Evolutionary conservation across 495 filamentous ascomycete species (phyloP), one percentile per base, ranked within the genome.

Genomic region (Sphaerosporella brunnea): DNA sequence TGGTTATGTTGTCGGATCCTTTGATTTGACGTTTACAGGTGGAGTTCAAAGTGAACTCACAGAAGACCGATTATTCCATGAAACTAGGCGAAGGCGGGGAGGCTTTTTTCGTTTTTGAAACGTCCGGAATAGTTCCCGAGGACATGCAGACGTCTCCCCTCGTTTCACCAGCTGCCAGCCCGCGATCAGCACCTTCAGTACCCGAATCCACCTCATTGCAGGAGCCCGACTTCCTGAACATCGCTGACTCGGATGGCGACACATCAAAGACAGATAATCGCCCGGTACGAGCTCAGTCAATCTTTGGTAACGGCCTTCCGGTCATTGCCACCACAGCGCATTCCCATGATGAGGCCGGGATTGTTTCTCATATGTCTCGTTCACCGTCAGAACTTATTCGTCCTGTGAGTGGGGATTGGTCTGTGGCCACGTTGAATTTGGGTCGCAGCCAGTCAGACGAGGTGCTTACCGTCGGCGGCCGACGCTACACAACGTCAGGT

Each of bases 51-150:
- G 90, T 99, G 71, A 96, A 99, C 71, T 78, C 80, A 53, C 65
- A 72, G 43, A 90, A 86, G 66, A 85, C 93, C 61, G 71, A 90
- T 49, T 93, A 92, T 70, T 73, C 90, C 15, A 96, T 99, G 90
- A 99, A 99, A 64, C 72, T 99, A 11, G 90, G 90, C 19, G 90
- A 99, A 62, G 92, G 82, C 5, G 90, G 90, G 26, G 92, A 99
- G 65, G 90, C 90, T 3, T 96, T 99, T 63, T 99, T 99, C 61
- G 82, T 99, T 30, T 96, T 99, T 59, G 87, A 94, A 65, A 96
- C 90, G 3, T 80, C 75, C 16, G 81, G 85, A 53, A 77, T 74
- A 46, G 87, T 99, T 44, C 90, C 90, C 18, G 79, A 77, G 54
- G 84, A 79, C 39, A 63, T 95, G 58, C 92, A 95, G 64, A 99